phyloP scores from a whole-genome alignment of 495 filamentous ascomycete genomes.

The Eremomyces bilateralis region DNA sequence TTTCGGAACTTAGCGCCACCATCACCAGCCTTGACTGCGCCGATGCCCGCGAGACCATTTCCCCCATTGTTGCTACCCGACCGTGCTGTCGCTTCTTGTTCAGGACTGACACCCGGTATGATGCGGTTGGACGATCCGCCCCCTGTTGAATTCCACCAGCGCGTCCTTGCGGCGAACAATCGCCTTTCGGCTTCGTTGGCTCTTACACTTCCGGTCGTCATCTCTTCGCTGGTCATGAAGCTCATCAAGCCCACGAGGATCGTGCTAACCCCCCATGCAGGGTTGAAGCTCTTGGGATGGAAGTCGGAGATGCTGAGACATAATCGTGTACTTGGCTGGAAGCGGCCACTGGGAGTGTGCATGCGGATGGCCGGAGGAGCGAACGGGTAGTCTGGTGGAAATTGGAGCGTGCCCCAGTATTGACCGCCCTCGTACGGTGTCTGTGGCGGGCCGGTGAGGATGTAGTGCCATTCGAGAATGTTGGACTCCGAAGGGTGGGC shows the following conservation, averaged over 20 bases:
- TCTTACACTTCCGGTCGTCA: conserved; percentile 87
- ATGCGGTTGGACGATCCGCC: conserved; percentile 51
- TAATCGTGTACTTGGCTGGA: conserved; percentile 76
- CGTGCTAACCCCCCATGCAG: conserved; percentile 94
- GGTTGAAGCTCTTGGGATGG: conserved; percentile 94
- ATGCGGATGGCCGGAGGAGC: conserved; percentile 94
- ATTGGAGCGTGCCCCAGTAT: conserved; percentile 94
- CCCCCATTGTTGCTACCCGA: too few relatives aligned
- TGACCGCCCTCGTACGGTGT: conserved; percentile 91
- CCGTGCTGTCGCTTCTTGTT: conserved; percentile 9
- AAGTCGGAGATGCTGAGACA: conserved; percentile 94
- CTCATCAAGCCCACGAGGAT: conserved; percentile 85
- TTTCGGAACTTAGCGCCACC: conserved; percentile 72
- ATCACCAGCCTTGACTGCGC: conserved; percentile 62
- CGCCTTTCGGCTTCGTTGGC: conserved; percentile 59
- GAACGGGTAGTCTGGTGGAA: conserved; percentile 91
- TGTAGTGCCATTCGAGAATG: conserved; percentile 98
- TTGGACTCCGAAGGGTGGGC: conserved; percentile 89
- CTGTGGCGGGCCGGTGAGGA: conserved; percentile 82
- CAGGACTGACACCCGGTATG: conserved; percentile 23
- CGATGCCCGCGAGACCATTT: conserved; percentile 27
- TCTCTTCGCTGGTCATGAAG: conserved; percentile 98
- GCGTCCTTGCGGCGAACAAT: conserved; percentile 50
- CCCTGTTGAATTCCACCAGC: conserved; percentile 96
- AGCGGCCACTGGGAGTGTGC: conserved; percentile 92